Base-by-base conservation (phyloP, 306 rosid genomes). In the Trifolium dubium region DNA sequence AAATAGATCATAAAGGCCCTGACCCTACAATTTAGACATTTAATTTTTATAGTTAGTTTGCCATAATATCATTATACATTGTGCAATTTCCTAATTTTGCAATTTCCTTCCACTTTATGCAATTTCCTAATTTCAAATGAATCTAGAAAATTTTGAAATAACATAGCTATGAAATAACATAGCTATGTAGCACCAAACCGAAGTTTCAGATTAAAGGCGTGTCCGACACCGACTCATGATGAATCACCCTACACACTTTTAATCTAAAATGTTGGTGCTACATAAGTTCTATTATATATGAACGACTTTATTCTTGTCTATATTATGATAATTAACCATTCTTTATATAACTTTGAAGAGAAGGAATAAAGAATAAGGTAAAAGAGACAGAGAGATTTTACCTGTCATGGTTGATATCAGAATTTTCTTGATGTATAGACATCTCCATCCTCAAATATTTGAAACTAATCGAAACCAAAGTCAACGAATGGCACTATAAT, bases 1-100 rank as follows among this genome's bases (percentile, higher is more conserved):
- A 11, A 92, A 87, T 68, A 92, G 98, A 81, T 92, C 98, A 55
- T 85, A 92, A 34, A 92, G 92, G 83, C 66, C 78, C 67, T 73
- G 93, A 76, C 29, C 86, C 91, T 88, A 49, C 74, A 88, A 17
- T 76, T 61, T 41, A 32, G 77, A 79, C 50, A 53, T 73, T 67
- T 39, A 53, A 79, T 69, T 67, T 66, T 39, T 31, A 30, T 61
- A 64, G 68, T 84, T 67, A 85, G 73, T 43, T 31, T 28, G 3
- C 12, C 46, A 58, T 9, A 2, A 19, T 37, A 37, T 6, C 54
- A 32, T 72, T 28, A 56, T 18, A 71, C 56, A 69, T 3, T 31
- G 15, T 15, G 23, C n/a, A n/a, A n/a, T n/a, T n/a, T n/a, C n/a
- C n/a, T n/a, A 29, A 11, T 51, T 37, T 43, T 64, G 65, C 18